Evolutionary conservation across 768 basidiomycete species (phyloP), one percentile per base, ranked within the genome.

Genomic region (Flagelloscypha sp.): DNA sequence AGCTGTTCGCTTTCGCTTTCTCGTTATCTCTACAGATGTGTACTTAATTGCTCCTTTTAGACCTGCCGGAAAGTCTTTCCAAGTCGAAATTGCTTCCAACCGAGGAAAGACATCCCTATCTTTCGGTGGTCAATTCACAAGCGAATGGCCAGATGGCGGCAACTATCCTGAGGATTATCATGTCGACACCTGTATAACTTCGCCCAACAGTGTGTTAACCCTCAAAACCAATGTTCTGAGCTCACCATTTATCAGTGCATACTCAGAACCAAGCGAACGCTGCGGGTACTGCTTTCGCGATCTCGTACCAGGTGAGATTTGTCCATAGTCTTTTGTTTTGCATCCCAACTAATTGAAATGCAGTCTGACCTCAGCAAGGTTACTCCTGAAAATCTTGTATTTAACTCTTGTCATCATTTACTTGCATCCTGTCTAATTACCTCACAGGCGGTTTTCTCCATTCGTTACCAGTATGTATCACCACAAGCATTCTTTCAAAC

Each of bases 271-370:
- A 67, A 36, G 54, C 63, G 6, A 66, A 56, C 54, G 70, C 71
- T 28, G 69, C 73, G 30, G 73, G 73, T 2, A 70, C 71, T 23
- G 72, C 67, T 5, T 72, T 75, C 39, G 72, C 71, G 11, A 75
- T 75, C 37, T 62, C 72, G 12, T 75, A 75, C 44, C 47, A 62
- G 33, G 71, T 70, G 30, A 16, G 52, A n/a, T n/a, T 39, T 25
- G 15, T 8, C 31, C 6, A 11, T 11, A 16, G 9, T 33, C 3
- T 5, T 30, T 20, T 23, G 7, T 21, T 24, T 17, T 38, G 17
- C 12, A 19, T 13, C 3, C 16, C 17, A 13, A 12, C 7, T 33
- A 24, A 11, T 22, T 32, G 7, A 31, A 12, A 12, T 23, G 31
- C 27, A 71, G 68, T 71, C 71, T 7, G 65, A 72, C 33, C 55